Conservation (phyloP, 2,329 filamentous ascomycete genomes). For the Hymenoscyphus salicellus region DNA sequence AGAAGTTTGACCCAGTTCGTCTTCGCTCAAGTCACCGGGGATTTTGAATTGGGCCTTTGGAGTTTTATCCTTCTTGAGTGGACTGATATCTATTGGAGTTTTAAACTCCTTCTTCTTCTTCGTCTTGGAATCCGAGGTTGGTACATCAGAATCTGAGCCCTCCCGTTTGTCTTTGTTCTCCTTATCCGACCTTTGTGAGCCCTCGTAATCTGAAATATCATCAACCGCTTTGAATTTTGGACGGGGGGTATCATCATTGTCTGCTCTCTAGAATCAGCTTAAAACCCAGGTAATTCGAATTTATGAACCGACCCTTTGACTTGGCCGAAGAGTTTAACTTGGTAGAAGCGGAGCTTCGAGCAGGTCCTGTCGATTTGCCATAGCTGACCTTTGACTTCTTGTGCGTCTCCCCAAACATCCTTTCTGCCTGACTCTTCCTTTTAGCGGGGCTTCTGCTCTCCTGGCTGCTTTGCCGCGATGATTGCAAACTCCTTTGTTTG, state of each 20-base stretch:
- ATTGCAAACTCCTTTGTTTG: background rate
- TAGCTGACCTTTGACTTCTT: background rate
- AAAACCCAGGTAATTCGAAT: background rate
- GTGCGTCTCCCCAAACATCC: no score
- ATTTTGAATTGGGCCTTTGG: background rate
- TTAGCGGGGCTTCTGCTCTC: constrained; percentile 13
- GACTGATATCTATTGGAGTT: background rate
- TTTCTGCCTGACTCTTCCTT: constrained; percentile 18
- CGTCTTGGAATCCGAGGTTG: background rate
- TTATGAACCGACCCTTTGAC: background rate
- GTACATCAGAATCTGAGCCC: background rate
- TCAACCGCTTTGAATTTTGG: constrained; percentile 1
- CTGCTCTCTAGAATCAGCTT: constrained; percentile 7
- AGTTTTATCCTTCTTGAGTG: background rate
- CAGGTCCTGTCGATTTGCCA: background rate
- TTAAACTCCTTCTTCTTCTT: background rate
- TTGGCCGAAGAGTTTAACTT: background rate
- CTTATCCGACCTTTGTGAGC: background rate
- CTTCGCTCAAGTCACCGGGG: background rate
- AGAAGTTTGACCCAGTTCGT: background rate
- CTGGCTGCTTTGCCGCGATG: background rate
- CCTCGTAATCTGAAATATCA: background rate
- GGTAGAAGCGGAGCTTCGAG: background rate
- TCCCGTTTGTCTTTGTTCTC: background rate
- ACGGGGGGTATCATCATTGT: constrained; percentile 3